Evolutionary conservation across 2,329 filamentous ascomycete genomes (phyloP).

Genomic region (Fusarium hainanense): DNA sequence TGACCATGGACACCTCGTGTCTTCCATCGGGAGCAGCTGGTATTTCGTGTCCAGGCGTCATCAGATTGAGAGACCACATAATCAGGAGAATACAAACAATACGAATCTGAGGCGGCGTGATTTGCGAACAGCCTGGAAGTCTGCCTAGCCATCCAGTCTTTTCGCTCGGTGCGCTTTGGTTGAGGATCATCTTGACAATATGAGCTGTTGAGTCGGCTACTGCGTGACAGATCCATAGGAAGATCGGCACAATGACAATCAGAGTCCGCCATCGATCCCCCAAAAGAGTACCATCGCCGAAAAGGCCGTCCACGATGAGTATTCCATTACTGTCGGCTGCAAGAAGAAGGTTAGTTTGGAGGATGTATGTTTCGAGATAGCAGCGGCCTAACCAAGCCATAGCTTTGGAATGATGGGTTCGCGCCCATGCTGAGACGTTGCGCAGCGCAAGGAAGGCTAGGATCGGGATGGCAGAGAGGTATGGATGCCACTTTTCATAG

Average conservation of each 20-base stretch:
- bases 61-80: not conserved
- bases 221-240: conserved; percentile 42
- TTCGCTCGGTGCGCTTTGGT: not conserved
- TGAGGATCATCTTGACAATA: not conserved
- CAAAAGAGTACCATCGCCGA: conserved; percentile 34
- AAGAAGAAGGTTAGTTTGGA: conserved; percentile 71
- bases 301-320: conserved; percentile 49
- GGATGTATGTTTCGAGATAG: conserved; percentile 67
- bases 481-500: conserved; percentile 64
- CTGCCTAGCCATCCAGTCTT: not conserved
- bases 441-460: conserved; percentile 63
- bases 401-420: conserved; percentile 51
- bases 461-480: conserved; percentile 64
- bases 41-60: not conserved
- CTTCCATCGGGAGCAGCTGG: not conserved
- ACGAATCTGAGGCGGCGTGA: not conserved
- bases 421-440: conserved; percentile 50
- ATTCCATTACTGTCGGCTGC: conserved; percentile 66
- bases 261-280: conserved; percentile 42
- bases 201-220: conserved; percentile 34
- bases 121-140: rapidly evolving
- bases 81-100: not conserved
- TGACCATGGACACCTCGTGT: not conserved
- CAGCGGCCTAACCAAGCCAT: conserved; percentile 64
- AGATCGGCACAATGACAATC: conserved; percentile 39